A percentile compares a stretch with the other conserved stretches of the same genome.
Evolutionary conservation across 2,329 filamentous ascomycete species (phyloP).

Genomic region (Beauveria pseudobassiana): DNA sequence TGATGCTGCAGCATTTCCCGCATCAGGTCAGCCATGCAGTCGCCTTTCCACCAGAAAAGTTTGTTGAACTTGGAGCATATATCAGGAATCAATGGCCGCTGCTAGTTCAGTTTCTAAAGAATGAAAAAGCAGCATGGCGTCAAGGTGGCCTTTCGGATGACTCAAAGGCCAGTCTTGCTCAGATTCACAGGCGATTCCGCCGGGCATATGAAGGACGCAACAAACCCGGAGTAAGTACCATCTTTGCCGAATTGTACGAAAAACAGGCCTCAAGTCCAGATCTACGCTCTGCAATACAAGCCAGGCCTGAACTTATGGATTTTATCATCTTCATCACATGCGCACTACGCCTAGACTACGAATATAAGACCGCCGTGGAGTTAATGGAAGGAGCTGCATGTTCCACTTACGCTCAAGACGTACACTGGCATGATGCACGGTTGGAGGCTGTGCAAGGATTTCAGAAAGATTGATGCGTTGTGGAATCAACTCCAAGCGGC

Average conservation of each 20-base stretch:
- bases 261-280: slow-evolving; percentile 18
- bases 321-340: slow-evolving; percentile 35
- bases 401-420: slow-evolving; percentile 54
- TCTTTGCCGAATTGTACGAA: slow-evolving; percentile 27
- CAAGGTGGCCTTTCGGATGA: not conserved
- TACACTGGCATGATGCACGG: slow-evolving; percentile 71
- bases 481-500: slow-evolving; percentile 58
- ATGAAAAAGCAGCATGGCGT: slow-evolving; percentile 18
- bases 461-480: slow-evolving; percentile 52
- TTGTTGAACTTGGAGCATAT: slow-evolving; percentile 19
- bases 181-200: slow-evolving; percentile 23
- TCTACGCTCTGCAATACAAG: slow-evolving; percentile 23
- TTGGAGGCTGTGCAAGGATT: slow-evolving; percentile 53
- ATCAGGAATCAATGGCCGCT: slow-evolving; percentile 23
- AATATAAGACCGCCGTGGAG: slow-evolving; percentile 30
- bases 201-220: slow-evolving; percentile 24
- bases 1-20: slow-evolving; percentile 3
- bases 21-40: not conserved
- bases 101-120: slow-evolving; percentile 18
- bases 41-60: slow-evolving; percentile 14
- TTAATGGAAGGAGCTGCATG: slow-evolving; percentile 39
- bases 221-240: slow-evolving; percentile 19
- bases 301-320: slow-evolving; percentile 29
- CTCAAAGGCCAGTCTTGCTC: slow-evolving; percentile 8
- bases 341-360: slow-evolving; percentile 21